phyloP scores from a whole-genome alignment of 495 filamentous ascomycete genomes.

The Alectoria sarmentosa region DNA sequence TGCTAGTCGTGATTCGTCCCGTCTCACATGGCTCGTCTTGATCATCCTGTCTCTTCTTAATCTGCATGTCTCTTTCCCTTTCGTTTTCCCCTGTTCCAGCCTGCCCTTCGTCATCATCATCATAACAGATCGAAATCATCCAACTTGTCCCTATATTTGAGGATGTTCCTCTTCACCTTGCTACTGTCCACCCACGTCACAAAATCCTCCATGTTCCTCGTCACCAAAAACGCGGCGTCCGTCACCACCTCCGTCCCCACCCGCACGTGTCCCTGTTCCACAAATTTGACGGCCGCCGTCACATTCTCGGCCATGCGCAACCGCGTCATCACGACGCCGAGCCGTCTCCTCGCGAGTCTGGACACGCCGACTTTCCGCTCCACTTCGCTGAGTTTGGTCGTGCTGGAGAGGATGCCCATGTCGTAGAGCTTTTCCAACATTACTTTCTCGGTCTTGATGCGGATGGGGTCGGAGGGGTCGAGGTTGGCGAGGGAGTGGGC shows the following conservation, averaged over 20 bases:
- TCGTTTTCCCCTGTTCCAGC: not conserved
- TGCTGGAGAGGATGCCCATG: conserved; percentile 74
- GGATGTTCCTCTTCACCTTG: conserved; percentile 93
- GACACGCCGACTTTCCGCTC: conserved; percentile 82
- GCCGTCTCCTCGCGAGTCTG: conserved; percentile 68
- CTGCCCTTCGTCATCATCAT: conserved; percentile 12
- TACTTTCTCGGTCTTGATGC: conserved; percentile 72
- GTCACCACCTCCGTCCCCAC: conserved; percentile 88
- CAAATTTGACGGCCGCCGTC: conserved; percentile 69
- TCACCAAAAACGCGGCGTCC: conserved; percentile 55
- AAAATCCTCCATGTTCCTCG: conserved; percentile 86
- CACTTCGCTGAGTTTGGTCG: conserved; percentile 66
- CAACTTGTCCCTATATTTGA: conserved; percentile 88
- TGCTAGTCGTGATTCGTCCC: too few relatives aligned
- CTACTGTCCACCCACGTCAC: conserved; percentile 94
- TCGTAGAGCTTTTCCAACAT: conserved; percentile 83
- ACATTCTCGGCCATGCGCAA: conserved; percentile 85
- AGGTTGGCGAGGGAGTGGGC: conserved; percentile 79
- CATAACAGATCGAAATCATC: conserved; percentile 93
- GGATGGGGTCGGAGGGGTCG: conserved; percentile 66
- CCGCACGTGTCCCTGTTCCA: conserved; percentile 93
- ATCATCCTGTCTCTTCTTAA: not conserved
- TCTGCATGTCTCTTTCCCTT: not conserved
- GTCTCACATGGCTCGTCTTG: too few relatives aligned
- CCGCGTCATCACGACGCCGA: conserved; percentile 84